Evolutionary conservation across 202 grass and related monocot genomes (phyloP), one percentile per base, ranked within the genome.

Genomic region (Schoenoplectus triqueter): DNA sequence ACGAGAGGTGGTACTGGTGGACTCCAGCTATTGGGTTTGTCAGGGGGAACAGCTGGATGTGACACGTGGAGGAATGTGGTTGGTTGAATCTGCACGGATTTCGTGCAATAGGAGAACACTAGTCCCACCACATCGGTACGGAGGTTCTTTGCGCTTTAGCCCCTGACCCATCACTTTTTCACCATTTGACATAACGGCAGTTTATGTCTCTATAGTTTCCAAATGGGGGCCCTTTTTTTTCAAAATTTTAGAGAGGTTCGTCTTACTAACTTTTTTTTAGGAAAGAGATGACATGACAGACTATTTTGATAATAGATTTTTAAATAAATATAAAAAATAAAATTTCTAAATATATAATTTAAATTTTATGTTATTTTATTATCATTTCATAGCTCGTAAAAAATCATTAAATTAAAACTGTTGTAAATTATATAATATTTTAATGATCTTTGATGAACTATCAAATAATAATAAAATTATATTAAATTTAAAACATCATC

Each of bases 21-120:
- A 54, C 6, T 21, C 44, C 80, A 82, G 80, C 80, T 82, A 39
- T 57, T 45, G 39, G 31, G 14, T 18, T 44, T 60, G 75, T 79
- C 75, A 79, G 55, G 61, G 0, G 3, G 7, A 11, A 83, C 81
- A 83, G 81, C 81, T 83, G 81, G 81, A 83, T 2, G 7, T 83
- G 61, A 20, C 64, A 83, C 80, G 80, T 83, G 80, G 63, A n/a
- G 0, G 4, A 0, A 31, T 15, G 0, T 68, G 7, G 15, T 83
- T 83, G 64, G 81, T 42, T 69, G 1, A 0, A 3, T 70, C 64
- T 17, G 47, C 5, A 70, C 64, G 3, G 21, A 65, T 15, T 80
- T 80, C 77, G 77, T 80, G 20, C 77, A 80, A 52, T 57, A 13
- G 9, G 48, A 41, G 81, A 7, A 78, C 31, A 61, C 13, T 0